Evolutionary conservation across 208 protist genomes (phyloP), one percentile per base, ranked within the genome.

Genomic region (Angomonas desouzai): DNA sequence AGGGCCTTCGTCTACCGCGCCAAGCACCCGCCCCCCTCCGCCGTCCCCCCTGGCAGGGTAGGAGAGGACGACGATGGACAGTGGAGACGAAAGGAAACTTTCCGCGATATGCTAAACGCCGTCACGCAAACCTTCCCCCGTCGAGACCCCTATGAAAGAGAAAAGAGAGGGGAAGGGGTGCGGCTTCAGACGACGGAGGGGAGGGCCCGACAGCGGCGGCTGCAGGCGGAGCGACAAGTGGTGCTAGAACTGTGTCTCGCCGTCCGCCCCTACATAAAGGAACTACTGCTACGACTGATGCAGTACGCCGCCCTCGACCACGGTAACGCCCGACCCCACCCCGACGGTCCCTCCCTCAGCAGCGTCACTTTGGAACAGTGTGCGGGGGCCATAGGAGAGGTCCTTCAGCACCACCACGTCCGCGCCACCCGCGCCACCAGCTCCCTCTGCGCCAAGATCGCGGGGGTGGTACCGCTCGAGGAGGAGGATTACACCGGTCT

Each of bases 361-460:
- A 53, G 38, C 28, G 72, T 83, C 27, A 62, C 61, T 16, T 57
- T 66, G 20, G 68, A 66, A 22, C 57, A 43, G 36, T 91, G 85
- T 43, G 70, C 74, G 7, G 81, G 86, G 75, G 80, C 77, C 4
- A 66, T 85, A 18, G 88, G 88, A 62, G 60, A 48, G n/a, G 61
- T 92, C 27, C 65, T 92, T n/a, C 74, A 81, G 66, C 66, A 62
- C 34, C 73, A 80, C 43, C 70, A 69, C 10, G 68, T 85, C 10
- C 23, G 61, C 16, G 49, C 60, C n/a, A 38, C 66, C 6, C 64
- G 74, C 9, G 74, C 74, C n/a, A 76, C 74, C 6, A 56, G 62
- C n/a, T 62, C 67, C 47, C 32, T 81, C 51, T 81, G 75, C 30
- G 66, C 55, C 10, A 59, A 64, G 36, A 62, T 77, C 10, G 64